A percentile compares a stretch with the other conserved stretches of the same genome.
Conservation (phyloP, 371 early-diverging fungal genomes). For the Mycotypha africana region DNA sequence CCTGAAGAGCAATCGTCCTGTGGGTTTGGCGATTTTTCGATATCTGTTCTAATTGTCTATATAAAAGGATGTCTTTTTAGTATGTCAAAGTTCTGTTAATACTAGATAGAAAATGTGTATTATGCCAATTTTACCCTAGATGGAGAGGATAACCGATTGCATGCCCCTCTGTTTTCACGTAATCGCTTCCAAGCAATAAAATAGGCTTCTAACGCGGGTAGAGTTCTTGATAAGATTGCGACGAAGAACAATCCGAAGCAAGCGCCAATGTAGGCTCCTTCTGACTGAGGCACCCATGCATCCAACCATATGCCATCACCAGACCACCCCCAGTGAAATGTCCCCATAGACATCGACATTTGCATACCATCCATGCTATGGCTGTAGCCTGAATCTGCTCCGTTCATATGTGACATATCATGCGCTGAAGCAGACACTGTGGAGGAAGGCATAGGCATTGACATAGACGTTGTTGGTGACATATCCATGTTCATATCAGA, state of each 20-base stretch:
- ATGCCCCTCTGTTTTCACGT: constrained; percentile 21
- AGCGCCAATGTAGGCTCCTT: constrained; percentile 52
- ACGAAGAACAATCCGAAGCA: constrained; percentile 50
- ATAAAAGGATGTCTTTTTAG: constrained; percentile 1
- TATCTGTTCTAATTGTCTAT: constrained; percentile 9
- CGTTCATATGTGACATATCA: constrained; percentile 1
- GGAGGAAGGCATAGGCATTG: constrained; percentile 1
- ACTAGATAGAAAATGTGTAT: no score
- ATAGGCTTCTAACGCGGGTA: constrained; percentile 48
- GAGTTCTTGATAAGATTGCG: constrained; percentile 40
- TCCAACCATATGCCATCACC: constrained; percentile 40
- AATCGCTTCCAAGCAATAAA: constrained; percentile 34
- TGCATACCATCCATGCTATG: constrained; percentile 3
- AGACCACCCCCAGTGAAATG: constrained; percentile 35
- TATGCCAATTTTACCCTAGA: no score
- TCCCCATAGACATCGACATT: constrained; percentile 34
- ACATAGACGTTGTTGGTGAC: constrained; percentile 1
- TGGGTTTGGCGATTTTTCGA: constrained; percentile 84
- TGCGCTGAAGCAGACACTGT: constrained; percentile 1
- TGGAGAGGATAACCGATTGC: no score
- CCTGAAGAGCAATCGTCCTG: constrained; percentile 92
- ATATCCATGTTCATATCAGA: constrained; percentile 9
- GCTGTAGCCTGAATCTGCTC: constrained; percentile 2
- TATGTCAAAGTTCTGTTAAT: no score
- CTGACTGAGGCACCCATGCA: constrained; percentile 38